These are phyloP conservation scores for Cutaneotrichosporon cavernicola DNA, from an alignment of 1,284 basidiomycete genomes.

Conservation along the genomic window DNA sequence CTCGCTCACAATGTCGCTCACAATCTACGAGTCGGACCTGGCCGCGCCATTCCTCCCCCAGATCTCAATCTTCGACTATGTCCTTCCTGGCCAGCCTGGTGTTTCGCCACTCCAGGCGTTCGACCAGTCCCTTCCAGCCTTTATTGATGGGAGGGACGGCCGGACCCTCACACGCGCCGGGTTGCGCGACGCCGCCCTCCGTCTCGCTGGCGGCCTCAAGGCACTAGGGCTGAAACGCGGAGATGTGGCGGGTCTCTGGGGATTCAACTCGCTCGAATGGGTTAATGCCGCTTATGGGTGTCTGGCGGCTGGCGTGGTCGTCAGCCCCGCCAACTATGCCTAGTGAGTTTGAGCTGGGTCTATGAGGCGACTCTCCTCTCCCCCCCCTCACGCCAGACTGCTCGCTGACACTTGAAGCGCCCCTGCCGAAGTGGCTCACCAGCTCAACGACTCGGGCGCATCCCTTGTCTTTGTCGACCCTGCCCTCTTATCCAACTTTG, in stretches of 20 bases:
- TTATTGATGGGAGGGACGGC: conserved; percentile 66
- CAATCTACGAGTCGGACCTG: conserved; percentile 16
- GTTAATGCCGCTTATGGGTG: conserved; percentile 62
- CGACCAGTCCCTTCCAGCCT: conserved; percentile 56
- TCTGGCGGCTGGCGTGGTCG: conserved; percentile 44
- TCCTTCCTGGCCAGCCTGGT: conserved; percentile 12
- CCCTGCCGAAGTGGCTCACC: conserved; percentile 49
- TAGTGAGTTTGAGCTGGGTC: conserved; percentile 44
- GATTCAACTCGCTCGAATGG: conserved; percentile 63
- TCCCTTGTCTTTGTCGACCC: conserved; percentile 61
- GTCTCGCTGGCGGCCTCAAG: conserved; percentile 61
- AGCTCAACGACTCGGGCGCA: conserved; percentile 59
- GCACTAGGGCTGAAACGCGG: conserved; percentile 34
- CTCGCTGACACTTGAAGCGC: conserved; percentile 26
- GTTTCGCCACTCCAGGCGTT: conserved; percentile 18
- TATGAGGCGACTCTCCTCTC: too few species aligned
- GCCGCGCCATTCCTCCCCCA: conserved; percentile 38
- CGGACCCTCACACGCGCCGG: conserved; percentile 61
- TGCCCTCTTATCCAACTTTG: conserved; percentile 53
- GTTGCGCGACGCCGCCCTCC: conserved; percentile 60
- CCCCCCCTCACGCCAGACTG: conserved; percentile 22
- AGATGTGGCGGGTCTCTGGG: conserved; percentile 46
- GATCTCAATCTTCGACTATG: conserved; percentile 36
- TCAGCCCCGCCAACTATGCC: conserved; percentile 46
- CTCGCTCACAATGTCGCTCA: conserved; percentile 1